A percentile compares a stretch with the other conserved stretches of the same genome.
Evolutionary conservation across 116 monocot genomes (phyloP).

Genomic region (Phalaenopsis hybrid): DNA sequence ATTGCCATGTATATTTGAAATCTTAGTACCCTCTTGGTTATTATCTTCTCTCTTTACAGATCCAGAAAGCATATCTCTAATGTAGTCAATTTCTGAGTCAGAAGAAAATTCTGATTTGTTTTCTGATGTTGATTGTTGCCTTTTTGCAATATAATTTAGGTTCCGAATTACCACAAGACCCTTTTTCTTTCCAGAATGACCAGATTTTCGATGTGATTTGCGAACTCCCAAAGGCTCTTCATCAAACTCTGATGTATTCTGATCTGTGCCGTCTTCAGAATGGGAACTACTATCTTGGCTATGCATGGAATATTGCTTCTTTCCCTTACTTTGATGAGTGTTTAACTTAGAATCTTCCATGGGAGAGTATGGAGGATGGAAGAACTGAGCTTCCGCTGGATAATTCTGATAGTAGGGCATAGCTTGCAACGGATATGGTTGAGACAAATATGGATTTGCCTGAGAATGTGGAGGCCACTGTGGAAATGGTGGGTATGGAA

Average conservation of each 20-base stretch:
- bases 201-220: slow-evolving; percentile 36
- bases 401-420: slow-evolving; percentile 80
- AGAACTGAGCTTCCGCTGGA: slow-evolving; percentile 44
- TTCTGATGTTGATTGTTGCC: slow-evolving; percentile 35
- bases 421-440: slow-evolving; percentile 67
- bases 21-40: slow-evolving; percentile 19
- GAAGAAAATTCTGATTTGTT: slow-evolving; percentile 56
- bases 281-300: slow-evolving; percentile 36
- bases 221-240: slow-evolving; percentile 32
- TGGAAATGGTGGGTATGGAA: slow-evolving; percentile 49
- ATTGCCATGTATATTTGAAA: slow-evolving; percentile 17
- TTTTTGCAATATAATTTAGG: slow-evolving; percentile 64
- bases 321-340: slow-evolving; percentile 12
- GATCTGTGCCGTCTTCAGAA: slow-evolving; percentile 21
- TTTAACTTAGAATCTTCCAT: slow-evolving; percentile 49
- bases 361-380: slow-evolving; percentile 53
- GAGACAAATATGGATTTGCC: slow-evolving; percentile 41
- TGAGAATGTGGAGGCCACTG: slow-evolving; percentile 75
- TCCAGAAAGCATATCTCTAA: slow-evolving; percentile 23
- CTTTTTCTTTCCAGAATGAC: slow-evolving; percentile 56
- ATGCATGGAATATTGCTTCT: slow-evolving; percentile 40
- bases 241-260: slow-evolving; percentile 28
- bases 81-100: slow-evolving; percentile 32
- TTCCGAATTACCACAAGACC: slow-evolving; percentile 62
- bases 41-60: slow-evolving; percentile 41